Evolutionary conservation across 495 filamentous ascomycete species (phyloP).

Genomic region (Penicillium samsonianum): DNA sequence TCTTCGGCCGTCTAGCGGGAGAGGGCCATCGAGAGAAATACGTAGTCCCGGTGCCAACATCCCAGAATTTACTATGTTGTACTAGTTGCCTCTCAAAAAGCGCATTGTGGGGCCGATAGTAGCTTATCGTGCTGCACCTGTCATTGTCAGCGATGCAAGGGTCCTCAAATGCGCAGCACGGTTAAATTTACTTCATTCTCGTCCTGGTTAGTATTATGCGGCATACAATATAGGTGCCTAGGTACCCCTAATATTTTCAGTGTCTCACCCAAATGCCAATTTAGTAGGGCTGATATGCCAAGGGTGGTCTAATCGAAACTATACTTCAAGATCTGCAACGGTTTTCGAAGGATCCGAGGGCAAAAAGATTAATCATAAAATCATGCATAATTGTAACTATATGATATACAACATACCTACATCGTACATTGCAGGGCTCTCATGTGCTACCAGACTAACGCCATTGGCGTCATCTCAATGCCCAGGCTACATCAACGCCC

Average conservation of each 20-base stretch:
- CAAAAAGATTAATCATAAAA: not conserved
- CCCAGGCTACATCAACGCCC: constrained; percentile 6
- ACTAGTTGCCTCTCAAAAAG: not conserved
- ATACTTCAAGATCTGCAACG: not conserved
- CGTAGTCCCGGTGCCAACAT: not conserved
- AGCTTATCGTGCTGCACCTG: constrained; percentile 11
- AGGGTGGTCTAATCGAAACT: not conserved
- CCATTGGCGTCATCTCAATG: constrained; percentile 27
- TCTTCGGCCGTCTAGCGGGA: not conserved
- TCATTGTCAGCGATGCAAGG: constrained; percentile 2
- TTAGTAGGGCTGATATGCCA: not conserved
- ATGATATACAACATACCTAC: not conserved
- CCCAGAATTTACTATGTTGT: not conserved
- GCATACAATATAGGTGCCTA: not conserved
- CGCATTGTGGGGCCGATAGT: constrained; percentile 11
- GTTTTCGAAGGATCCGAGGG: not conserved
- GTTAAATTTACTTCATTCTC: not conserved
- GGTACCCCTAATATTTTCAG: not conserved
- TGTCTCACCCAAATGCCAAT: not conserved
- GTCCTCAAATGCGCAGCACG: constrained; percentile 1
- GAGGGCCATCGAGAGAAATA: not conserved
- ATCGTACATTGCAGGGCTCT: not conserved
- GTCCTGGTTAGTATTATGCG: not conserved
- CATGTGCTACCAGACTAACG: constrained; percentile 15
- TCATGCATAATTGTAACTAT: not conserved